Conservation (phyloP, 192 early-diverging fungal species). For the Backusella tuberculispora region DNA sequence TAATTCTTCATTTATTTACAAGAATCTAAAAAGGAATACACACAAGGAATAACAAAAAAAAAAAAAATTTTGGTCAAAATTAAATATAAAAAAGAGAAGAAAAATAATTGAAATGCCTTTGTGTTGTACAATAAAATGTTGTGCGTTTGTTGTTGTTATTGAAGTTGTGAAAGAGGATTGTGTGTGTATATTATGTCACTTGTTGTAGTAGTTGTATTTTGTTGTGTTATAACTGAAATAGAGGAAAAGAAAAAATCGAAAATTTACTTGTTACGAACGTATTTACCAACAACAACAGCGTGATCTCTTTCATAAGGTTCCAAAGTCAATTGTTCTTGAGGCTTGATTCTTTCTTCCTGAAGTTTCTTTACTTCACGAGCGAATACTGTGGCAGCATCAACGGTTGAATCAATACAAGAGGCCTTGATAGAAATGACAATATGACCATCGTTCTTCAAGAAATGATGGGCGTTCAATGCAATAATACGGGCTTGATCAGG, state of each 20-base stretch:
- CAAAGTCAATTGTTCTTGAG: conserved; percentile 94
- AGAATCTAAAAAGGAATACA: conserved; percentile 9
- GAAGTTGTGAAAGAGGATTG: background rate
- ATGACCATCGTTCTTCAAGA: conserved; percentile 96
- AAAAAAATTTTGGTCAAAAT: conserved; percentile 5
- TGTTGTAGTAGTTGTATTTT: background rate
- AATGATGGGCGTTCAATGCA: conserved; percentile 94
- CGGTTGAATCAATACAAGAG: conserved; percentile 99
- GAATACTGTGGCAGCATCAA: conserved; percentile 94
- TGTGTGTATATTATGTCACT: background rate
- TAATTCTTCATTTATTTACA: conserved; percentile 13
- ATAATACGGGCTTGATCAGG: conserved; percentile 99
- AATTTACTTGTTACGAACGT: conserved; percentile 62
- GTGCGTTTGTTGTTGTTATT: background rate
- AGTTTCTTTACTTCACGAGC: conserved; percentile 97
- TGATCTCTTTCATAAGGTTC: conserved; percentile 99
- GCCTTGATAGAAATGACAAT: conserved; percentile 99
- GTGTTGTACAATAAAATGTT: conserved; percentile 2
- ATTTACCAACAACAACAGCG: conserved; percentile 94
- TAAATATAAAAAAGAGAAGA: conserved; percentile 4
- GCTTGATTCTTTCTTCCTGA: conserved; percentile 84
- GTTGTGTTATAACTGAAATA: conserved; percentile 1
- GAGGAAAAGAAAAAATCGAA: background rate
- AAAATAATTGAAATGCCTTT: conserved; percentile 4
- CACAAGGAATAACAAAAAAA: background rate